Conservation (phyloP, 352 stramenopile genomes). For the Saprolegnia diclina region DNA sequence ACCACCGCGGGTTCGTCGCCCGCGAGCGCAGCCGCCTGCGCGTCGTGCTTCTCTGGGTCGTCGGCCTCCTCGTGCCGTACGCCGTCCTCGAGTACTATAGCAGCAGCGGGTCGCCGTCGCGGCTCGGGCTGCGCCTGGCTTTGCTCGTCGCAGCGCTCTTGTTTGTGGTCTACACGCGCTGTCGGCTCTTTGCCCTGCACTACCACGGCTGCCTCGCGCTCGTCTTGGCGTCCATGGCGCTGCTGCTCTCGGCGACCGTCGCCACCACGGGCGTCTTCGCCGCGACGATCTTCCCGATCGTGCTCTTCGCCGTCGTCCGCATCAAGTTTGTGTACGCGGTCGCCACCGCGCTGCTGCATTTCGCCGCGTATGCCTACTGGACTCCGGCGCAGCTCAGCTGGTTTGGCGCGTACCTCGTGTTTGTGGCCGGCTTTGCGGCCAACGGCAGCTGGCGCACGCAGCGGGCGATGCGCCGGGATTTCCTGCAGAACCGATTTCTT, state of each 20-base stretch:
- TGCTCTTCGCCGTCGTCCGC: constrained; percentile 72
- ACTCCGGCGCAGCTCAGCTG: constrained; percentile 39
- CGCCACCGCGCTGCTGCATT: constrained; percentile 46
- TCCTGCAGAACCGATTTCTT: constrained; percentile 69
- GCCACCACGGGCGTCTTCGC: constrained; percentile 76
- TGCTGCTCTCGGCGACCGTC: constrained; percentile 73
- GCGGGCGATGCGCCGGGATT: constrained; percentile 75
- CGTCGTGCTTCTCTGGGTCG: background rate
- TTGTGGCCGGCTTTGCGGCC: constrained; percentile 63
- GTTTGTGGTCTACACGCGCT: constrained; percentile 61
- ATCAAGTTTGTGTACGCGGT: constrained; percentile 79
- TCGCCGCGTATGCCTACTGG: background rate
- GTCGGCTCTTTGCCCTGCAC: constrained; percentile 62
- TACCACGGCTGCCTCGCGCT: constrained; percentile 68
- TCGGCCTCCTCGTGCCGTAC: background rate
- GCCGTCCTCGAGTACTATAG: constrained; percentile 18
- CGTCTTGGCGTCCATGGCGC: constrained; percentile 55
- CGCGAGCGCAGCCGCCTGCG: constrained; percentile 56
- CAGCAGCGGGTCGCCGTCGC: background rate
- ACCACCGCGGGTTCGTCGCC: constrained; percentile 29
- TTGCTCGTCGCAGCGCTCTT: constrained; percentile 67
- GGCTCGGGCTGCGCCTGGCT: constrained; percentile 1
- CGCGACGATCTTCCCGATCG: constrained; percentile 67
- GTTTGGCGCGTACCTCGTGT: constrained; percentile 69
- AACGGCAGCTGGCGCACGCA: constrained; percentile 80